phyloP scores from a whole-genome alignment of 768 basidiomycete species.

The Hemileccinum impolitum region DNA sequence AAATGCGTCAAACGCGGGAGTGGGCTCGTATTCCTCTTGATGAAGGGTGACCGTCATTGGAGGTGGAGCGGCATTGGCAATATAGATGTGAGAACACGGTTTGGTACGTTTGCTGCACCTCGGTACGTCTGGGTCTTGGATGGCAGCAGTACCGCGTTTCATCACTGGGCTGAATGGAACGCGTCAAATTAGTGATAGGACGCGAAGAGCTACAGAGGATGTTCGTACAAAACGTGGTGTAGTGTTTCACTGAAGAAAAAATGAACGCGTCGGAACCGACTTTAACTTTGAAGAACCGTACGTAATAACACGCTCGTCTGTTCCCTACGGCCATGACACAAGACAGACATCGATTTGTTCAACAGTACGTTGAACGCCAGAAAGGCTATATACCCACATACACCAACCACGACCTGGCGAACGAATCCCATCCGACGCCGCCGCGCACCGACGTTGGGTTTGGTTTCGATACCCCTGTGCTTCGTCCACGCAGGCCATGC shows the following conservation, averaged over 20 bases:
- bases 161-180: not conserved
- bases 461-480: constrained; percentile 54
- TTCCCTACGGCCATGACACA: constrained; percentile 15
- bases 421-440: constrained; percentile 9
- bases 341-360: constrained; percentile 42
- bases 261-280: not conserved
- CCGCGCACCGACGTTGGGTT: constrained; percentile 19
- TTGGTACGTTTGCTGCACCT: constrained; percentile 25
- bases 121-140: constrained; percentile 11
- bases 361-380: constrained; percentile 50
- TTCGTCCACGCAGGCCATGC: constrained; percentile 51
- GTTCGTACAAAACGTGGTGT: not conserved
- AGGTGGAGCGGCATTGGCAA: constrained; percentile 10
- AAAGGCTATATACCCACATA: constrained; percentile 41
- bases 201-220: not conserved
- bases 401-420: constrained; percentile 36
- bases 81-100: constrained; percentile 17
- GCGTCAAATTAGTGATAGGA: not conserved
- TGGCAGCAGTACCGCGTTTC: constrained; percentile 20
- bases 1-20: constrained; percentile 58
- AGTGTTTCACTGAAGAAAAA: constrained; percentile 6
- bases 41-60: constrained; percentile 33
- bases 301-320: too few relatives aligned
- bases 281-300: not conserved
- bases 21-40: constrained; percentile 40